These are phyloP conservation scores for Syzygium aqueum DNA, from an alignment of 345 rosid genomes.

Conservation along the genomic window DNA sequence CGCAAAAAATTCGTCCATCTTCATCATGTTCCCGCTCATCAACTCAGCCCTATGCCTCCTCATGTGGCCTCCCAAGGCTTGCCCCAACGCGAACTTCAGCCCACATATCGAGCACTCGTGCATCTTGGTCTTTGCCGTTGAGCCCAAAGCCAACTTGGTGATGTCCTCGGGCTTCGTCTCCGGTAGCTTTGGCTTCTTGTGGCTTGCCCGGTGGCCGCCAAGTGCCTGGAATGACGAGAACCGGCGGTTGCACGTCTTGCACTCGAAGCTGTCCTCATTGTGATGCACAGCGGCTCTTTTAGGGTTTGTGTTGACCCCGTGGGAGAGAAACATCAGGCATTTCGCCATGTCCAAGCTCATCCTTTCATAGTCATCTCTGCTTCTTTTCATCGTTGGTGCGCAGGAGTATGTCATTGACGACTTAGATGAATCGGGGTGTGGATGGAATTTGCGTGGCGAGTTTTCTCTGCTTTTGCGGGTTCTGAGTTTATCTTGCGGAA, in stretches of 20 bases:
- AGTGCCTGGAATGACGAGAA: constrained; percentile 35
- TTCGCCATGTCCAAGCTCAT: constrained; percentile 32
- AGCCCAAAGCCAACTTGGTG: neutral
- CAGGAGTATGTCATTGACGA: neutral
- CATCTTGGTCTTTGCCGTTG: constrained; percentile 1
- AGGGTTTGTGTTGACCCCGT: neutral
- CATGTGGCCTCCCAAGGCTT: constrained; percentile 16
- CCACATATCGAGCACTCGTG: constrained; percentile 13
- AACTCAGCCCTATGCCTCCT: constrained; percentile 7
- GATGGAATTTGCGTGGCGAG: neutral
- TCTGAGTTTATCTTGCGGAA: neutral
- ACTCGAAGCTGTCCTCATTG: constrained; percentile 3
- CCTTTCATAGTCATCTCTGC: constrained; percentile 13
- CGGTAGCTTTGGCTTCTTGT: constrained; percentile 14
- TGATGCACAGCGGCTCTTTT: neutral
- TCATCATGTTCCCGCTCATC: neutral
- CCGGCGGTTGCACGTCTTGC: constrained; percentile 27
- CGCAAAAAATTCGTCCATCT: neutral
- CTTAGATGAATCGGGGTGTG: neutral
- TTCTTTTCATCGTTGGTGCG: constrained; percentile 26
- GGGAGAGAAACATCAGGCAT: constrained; percentile 34
- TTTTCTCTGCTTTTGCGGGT: neutral
- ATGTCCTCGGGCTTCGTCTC: neutral
- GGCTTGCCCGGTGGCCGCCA: constrained; percentile 46
- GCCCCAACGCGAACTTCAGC: constrained; percentile 9